phyloP scores from a whole-genome alignment of 164 flowering plant genomes.

The Vitis labrusca region DNA sequence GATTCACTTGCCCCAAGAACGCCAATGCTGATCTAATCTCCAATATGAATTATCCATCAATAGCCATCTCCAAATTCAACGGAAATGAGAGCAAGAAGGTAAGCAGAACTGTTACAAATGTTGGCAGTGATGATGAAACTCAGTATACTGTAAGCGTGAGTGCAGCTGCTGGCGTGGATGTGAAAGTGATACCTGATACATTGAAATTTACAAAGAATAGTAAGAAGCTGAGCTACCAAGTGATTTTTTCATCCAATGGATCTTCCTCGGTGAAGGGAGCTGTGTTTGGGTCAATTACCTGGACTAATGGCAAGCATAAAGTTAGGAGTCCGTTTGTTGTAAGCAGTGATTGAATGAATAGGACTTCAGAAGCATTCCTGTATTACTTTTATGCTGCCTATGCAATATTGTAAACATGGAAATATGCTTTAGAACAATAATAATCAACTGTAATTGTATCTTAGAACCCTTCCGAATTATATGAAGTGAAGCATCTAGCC shows the following conservation, averaged over 20 bases:
- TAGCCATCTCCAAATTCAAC: conserved; percentile 46
- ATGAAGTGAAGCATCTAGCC: no score
- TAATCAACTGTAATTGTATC: no score
- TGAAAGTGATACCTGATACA: conserved; percentile 50
- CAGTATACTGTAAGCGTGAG: conserved; percentile 38
- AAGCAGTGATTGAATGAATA: conserved; percentile 7
- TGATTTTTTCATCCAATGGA: conserved; percentile 33
- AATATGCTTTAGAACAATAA: no score
- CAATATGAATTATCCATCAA: conserved; percentile 80
- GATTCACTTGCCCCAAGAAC: conserved; percentile 51
- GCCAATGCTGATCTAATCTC: conserved; percentile 48
- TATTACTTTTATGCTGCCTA: no score
- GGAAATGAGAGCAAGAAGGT: conserved; percentile 41
- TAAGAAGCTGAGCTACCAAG: conserved; percentile 53
- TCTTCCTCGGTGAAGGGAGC: conserved; percentile 11
- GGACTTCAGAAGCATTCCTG: neutral
- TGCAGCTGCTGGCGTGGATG: conserved; percentile 43
- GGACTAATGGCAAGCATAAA: conserved; percentile 42
- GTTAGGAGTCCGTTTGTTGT: conserved; percentile 43
- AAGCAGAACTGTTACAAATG: conserved; percentile 62
- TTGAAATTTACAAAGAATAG: conserved; percentile 44
- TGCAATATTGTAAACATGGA: no score
- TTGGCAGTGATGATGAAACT: conserved; percentile 43
- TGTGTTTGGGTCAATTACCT: conserved; percentile 45
- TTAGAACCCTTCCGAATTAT: no score